These are phyloP conservation scores for Citrullus amarus DNA, from an alignment of 306 rosid species.

Conservation along the genomic window DNA sequence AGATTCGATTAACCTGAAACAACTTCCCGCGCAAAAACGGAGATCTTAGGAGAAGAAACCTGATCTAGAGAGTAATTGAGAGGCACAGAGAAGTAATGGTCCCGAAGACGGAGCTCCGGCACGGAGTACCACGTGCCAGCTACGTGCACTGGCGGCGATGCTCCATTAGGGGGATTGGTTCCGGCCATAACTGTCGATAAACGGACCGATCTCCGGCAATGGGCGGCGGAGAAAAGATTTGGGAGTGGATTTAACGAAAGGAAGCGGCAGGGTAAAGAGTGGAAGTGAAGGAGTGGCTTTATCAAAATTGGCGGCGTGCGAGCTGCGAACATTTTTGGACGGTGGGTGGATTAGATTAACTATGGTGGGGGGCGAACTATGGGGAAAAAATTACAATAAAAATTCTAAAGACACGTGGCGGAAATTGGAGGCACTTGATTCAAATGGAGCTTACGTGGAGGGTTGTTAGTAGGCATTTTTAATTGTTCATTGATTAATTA, in stretches of 20 bases:
- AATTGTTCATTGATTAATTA: not conserved
- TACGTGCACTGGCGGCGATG: conserved; percentile 38
- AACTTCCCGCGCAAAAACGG: conserved; percentile 88
- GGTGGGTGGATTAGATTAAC: not conserved
- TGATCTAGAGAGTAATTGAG: conserved; percentile 43
- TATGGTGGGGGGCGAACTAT: not conserved
- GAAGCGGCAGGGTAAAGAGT: not conserved
- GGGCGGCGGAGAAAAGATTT: conserved; percentile 12
- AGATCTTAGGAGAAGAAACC: conserved; percentile 36
- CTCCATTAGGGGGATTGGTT: not conserved
- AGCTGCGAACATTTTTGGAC: conserved; percentile 15
- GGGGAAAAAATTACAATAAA: not conserved
- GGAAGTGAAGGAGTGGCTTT: not conserved
- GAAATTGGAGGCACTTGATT: not conserved
- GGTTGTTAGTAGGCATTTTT: not conserved
- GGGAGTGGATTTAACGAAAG: conserved; percentile 11
- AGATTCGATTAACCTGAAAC: conserved; percentile 44
- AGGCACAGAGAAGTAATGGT: conserved; percentile 64
- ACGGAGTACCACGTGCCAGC: conserved; percentile 62
- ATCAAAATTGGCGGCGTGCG: conserved; percentile 28
- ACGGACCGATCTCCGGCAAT: conserved; percentile 9
- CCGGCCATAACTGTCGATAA: conserved; percentile 24
- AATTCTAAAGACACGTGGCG: not conserved
- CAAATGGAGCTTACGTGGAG: not conserved
- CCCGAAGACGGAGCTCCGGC: conserved; percentile 80